A percentile compares a stretch with the other conserved stretches of the same genome.
Conservation (phyloP, 2,329 filamentous ascomycete genomes). For the Epichloe festucae region DNA sequence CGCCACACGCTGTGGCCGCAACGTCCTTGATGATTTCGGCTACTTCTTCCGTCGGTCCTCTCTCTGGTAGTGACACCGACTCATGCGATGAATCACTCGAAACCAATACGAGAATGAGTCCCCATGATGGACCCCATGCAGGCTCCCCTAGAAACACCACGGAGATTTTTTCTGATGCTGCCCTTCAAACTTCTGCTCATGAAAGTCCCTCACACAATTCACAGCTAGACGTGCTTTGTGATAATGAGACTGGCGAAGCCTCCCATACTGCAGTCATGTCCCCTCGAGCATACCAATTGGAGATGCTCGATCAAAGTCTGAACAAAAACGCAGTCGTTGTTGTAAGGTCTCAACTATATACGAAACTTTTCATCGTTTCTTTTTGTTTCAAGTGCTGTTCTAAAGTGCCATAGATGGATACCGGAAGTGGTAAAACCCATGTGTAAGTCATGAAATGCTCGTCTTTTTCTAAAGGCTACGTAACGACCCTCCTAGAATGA, state of each 20-base stretch:
- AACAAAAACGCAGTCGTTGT: constrained; percentile 58
- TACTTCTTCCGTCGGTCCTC: neutral
- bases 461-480: neutral
- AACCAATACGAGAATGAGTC: neutral
- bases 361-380: neutral
- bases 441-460: constrained; percentile 39
- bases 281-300: constrained; percentile 54
- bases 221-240: neutral
- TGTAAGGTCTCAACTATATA: constrained; percentile 27
- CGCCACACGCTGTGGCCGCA: neutral
- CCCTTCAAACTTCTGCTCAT: constrained; percentile 3
- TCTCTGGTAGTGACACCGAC: constrained; percentile 4
- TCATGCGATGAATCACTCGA: constrained; percentile 1
- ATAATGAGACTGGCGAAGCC: neutral
- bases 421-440: constrained; percentile 66
- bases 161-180: constrained; percentile 9
- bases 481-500: neutral
- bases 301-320: constrained; percentile 62
- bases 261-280: constrained; percentile 20
- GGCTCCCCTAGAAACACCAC: constrained; percentile 6
- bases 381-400: neutral
- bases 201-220: neutral
- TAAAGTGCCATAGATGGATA: constrained; percentile 54
- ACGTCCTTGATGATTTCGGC: constrained; percentile 2
- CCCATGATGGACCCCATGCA: neutral